Evolutionary conservation across 2,329 filamentous ascomycete species (phyloP), one percentile per base, ranked within the genome.

Genomic region (Aspergillus fumigatus): DNA sequence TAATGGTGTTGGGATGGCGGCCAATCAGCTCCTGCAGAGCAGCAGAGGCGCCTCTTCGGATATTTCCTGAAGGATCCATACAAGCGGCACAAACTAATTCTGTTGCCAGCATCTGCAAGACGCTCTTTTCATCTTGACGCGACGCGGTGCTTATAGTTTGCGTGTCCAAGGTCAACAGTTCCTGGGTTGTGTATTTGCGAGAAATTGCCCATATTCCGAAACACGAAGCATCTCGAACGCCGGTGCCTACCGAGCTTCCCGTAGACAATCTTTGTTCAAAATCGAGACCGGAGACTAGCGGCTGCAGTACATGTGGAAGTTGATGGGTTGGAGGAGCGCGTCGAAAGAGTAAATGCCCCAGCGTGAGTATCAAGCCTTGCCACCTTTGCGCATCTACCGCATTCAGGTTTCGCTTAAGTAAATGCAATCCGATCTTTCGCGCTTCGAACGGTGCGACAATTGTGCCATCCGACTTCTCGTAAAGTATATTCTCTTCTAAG

Each of bases 191-290:
- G 66, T 97, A 99, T 54, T 93, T 87, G 54, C 94, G 84, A 23
- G 93, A 90, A 7, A 97, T 73, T 1, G 92, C 89, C 94, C 94
- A 99, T 25, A 97, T 88, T 6, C 94, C 94, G 70, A 97, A 99
- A 70, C 92, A 97, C 3, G 94, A 91, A 11, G 94, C 93, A 76
- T 99, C 94, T 49, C 94, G 85, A 17, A 99, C 92, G 64, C 95
- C 96, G 1, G 90, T 88, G 1, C 94, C 94, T 10, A 93, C 80
- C 3, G 90, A 92, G 11, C 83, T 86, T n/a, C 94, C 93, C 3
- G 90, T 91, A 0, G 90, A 84, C 48, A 88, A 89, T 57, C 92
- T 84, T 67, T 96, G 91, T 72, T 99, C 92, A 68, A 97, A 99
- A 0, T 86, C 86, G 26, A 97, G 79, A 0, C 91, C 92, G 9